Conservation (phyloP, 305 asterid species). For the Salvia sclarea region DNA sequence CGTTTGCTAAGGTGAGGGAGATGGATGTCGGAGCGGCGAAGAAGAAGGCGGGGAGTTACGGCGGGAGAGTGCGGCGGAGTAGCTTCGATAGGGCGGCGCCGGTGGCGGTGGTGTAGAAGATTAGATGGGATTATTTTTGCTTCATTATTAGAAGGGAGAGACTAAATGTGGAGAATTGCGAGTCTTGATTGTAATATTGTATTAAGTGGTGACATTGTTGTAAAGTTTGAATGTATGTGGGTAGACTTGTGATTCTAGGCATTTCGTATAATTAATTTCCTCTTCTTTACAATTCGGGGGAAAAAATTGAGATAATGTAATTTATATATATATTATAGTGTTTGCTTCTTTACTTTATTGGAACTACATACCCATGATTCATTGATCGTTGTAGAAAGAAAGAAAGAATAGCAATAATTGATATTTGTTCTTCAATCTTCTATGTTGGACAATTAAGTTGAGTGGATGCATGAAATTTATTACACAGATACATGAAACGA, state of each 20-base stretch:
- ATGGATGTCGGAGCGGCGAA: constrained; percentile 39
- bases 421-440: not conserved
- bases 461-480: not conserved
- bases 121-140: not conserved
- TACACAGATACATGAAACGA: no score
- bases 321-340: not conserved
- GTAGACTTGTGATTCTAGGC: constrained; percentile 13
- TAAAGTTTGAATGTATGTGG: constrained; percentile 15
- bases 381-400: not conserved
- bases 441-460: no score
- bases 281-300: not conserved
- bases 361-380: not conserved
- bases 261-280: not conserved
- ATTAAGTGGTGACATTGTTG: not conserved
- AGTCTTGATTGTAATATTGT: constrained; percentile 14
- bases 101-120: constrained; percentile 46
- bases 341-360: not conserved
- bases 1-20: constrained; percentile 37
- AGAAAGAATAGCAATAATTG: no score
- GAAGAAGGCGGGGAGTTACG: constrained; percentile 39
- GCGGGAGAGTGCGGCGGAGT: constrained; percentile 45
- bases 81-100: constrained; percentile 49
- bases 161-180: not conserved
- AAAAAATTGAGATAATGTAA: not conserved
- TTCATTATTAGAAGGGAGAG: not conserved